Conservation (phyloP, 2,329 filamentous ascomycete species). For the Paracorniculantispora psalliotae region DNA sequence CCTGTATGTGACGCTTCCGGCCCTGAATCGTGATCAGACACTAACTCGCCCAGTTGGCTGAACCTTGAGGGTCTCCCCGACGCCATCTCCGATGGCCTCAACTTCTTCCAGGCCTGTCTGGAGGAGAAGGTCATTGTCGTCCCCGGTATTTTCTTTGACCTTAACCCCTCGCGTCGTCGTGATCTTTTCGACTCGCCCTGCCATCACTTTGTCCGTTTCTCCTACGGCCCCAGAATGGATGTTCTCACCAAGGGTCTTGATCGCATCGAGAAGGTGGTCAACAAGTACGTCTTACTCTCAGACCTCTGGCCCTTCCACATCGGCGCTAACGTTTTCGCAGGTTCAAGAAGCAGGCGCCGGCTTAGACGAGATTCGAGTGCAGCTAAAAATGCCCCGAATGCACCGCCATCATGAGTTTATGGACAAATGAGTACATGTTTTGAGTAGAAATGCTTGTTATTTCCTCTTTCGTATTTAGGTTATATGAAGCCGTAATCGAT, state of each 20-base stretch:
- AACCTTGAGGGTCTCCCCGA: conserved; percentile 64
- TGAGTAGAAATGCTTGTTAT: neutral
- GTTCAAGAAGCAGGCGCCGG: conserved; percentile 18
- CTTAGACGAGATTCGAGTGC: neutral
- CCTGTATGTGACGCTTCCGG: conserved; percentile 51
- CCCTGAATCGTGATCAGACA: neutral
- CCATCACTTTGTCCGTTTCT: conserved; percentile 84
- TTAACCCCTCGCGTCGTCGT: conserved; percentile 83
- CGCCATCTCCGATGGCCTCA: conserved; percentile 86
- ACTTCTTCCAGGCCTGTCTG: conserved; percentile 93
- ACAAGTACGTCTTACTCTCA: conserved; percentile 48
- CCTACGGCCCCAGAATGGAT: conserved; percentile 79
- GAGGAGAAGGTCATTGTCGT: conserved; percentile 95
- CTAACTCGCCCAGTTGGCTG: conserved; percentile 38
- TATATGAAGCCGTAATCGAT: neutral
- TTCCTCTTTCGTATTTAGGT: neutral
- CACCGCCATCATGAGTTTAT: neutral
- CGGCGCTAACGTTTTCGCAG: conserved; percentile 17
- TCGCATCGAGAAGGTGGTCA: conserved; percentile 76
- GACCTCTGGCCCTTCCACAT: neutral
- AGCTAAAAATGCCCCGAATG: neutral
- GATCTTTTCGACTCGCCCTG: conserved; percentile 93
- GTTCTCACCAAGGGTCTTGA: conserved; percentile 73
- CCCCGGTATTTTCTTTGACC: conserved; percentile 94
- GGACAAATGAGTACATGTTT: conserved; percentile 1